These are phyloP conservation scores for Phytophthora litchii DNA, from an alignment of 352 stramenopile genomes.

Conservation along the genomic window DNA sequence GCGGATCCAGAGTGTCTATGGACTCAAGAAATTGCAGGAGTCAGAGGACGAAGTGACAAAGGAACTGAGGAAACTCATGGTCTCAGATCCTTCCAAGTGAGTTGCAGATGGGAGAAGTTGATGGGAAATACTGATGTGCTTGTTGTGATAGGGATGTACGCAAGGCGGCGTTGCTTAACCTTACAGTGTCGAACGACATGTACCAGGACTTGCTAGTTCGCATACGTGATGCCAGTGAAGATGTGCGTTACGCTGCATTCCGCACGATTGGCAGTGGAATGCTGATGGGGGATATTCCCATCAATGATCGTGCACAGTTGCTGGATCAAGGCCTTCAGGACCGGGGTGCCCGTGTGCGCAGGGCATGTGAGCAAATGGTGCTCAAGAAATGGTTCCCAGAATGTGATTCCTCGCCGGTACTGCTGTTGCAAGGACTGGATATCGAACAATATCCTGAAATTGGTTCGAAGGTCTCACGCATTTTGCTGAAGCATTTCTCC, in stretches of 20 bases:
- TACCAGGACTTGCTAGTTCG: constrained; percentile 70
- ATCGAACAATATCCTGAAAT: constrained; percentile 66
- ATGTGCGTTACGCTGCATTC: constrained; percentile 70
- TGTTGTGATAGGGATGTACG: constrained; percentile 58
- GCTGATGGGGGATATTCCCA: constrained; percentile 58
- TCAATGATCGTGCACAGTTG: constrained; percentile 71
- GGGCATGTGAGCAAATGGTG: constrained; percentile 76
- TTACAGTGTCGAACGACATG: constrained; percentile 49
- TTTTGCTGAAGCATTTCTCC: constrained; percentile 56
- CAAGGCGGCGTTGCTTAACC: constrained; percentile 59
- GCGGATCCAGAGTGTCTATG: constrained; percentile 64
- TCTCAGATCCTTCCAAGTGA: constrained; percentile 77
- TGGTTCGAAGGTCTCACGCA: constrained; percentile 51
- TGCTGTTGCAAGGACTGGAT: constrained; percentile 64
- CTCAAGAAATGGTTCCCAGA: constrained; percentile 68
- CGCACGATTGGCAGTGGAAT: constrained; percentile 51
- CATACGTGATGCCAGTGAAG: constrained; percentile 74
- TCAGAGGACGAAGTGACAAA: constrained; percentile 47
- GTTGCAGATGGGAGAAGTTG: constrained; percentile 8
- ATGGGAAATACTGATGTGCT: not conserved
- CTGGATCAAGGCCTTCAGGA: constrained; percentile 81
- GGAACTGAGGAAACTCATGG: constrained; percentile 63
- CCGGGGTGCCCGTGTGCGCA: constrained; percentile 50
- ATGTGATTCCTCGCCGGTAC: constrained; percentile 55
- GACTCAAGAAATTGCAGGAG: constrained; percentile 64